Percentiles rank a stretch among this genome's conserved stretches.
These are phyloP conservation scores for Forsythia viridissima DNA, from an alignment of 257 asterid species.

Conservation along the genomic window DNA sequence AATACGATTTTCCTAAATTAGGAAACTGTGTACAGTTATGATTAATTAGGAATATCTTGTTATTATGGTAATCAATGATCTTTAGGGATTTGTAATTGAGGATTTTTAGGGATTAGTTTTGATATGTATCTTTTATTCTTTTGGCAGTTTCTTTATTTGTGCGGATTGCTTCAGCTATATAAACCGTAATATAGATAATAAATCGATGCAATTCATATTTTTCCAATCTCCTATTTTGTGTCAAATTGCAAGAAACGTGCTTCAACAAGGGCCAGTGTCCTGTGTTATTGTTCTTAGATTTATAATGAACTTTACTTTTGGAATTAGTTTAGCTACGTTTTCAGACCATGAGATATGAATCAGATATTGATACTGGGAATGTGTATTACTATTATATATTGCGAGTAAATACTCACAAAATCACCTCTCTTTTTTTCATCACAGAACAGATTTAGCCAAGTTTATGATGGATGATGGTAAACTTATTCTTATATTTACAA, in stretches of 20 bases:
- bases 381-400: background rate
- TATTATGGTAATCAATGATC: too few species aligned
- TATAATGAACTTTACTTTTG: background rate
- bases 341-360: background rate
- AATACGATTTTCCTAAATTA: too few species aligned
- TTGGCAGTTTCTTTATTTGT: too few species aligned
- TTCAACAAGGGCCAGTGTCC: background rate
- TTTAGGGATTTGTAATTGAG: too few species aligned
- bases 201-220: too few species aligned
- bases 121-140: too few species aligned
- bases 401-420: background rate
- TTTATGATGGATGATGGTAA: background rate
- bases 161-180: too few species aligned
- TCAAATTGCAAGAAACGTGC: background rate
- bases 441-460: background rate
- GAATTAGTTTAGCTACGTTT: background rate
- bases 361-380: background rate
- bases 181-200: too few species aligned
- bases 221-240: too few species aligned
- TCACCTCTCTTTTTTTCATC: background rate
- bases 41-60: too few species aligned
- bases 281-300: background rate
- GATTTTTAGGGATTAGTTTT: too few species aligned
- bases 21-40: too few species aligned
- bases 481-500: background rate